phyloP scores from a whole-genome alignment of 2,329 filamentous ascomycete species.

The Didymella arachidicola region DNA sequence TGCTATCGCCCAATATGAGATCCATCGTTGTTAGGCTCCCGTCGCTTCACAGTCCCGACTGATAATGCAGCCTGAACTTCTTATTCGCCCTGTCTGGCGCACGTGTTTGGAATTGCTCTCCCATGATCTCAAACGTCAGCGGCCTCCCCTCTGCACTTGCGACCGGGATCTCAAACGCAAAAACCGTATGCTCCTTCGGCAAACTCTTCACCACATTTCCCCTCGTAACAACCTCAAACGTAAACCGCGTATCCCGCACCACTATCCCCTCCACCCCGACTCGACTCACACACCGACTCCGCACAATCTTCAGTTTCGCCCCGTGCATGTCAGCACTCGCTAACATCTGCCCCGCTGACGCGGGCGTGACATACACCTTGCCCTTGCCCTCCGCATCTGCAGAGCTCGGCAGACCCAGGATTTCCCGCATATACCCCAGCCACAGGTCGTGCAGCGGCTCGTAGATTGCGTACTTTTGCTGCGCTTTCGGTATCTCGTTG shows the following conservation, averaged over 20 bases:
- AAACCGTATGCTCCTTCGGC: conserved; percentile 90
- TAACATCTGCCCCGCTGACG: conserved; percentile 73
- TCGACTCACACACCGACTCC: conserved; percentile 79
- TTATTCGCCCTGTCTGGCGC: conserved; percentile 85
- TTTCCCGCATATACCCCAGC: conserved; percentile 83
- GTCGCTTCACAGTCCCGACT: conserved; percentile 71
- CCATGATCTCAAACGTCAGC: conserved; percentile 84
- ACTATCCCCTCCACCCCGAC: conserved; percentile 89
- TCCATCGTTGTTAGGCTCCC: background rate
- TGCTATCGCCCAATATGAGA: background rate
- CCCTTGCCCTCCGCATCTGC: conserved; percentile 29
- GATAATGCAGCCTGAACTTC: conserved; percentile 88
- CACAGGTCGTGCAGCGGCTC: conserved; percentile 79
- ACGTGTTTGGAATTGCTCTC: conserved; percentile 83
- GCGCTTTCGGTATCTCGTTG: conserved; percentile 74
- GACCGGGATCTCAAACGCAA: conserved; percentile 74
- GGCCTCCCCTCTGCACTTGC: conserved; percentile 46
- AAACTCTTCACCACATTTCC: conserved; percentile 76
- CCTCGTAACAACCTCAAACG: conserved; percentile 82
- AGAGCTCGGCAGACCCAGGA: conserved; percentile 64
- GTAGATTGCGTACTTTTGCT: conserved; percentile 78
- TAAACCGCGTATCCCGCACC: conserved; percentile 84
- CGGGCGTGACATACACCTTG: conserved; percentile 61
- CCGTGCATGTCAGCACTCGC: conserved; percentile 91
- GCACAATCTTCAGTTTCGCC: conserved; percentile 79